Percentiles rank a stretch among this genome's conserved stretches.
Conservation (phyloP, 148 eudicot genomes). For the Vaccinium vitisidaea region DNA sequence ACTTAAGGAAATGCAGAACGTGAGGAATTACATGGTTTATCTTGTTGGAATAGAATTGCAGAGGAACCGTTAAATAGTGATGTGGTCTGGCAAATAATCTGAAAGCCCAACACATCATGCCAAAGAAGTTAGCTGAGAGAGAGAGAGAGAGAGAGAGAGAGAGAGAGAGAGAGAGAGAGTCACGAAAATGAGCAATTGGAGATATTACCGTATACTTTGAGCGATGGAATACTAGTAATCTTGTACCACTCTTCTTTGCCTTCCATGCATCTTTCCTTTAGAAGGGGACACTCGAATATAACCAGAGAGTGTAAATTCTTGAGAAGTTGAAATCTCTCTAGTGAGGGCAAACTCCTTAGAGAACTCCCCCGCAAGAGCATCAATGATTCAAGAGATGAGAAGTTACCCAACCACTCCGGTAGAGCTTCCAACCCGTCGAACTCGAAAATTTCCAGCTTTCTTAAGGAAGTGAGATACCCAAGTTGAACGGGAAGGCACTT, state of each 20-base stretch:
- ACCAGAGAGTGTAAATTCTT: neutral
- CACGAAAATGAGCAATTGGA: no score
- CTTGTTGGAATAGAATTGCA: neutral
- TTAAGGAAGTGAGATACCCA: neutral
- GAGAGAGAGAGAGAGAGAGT: no score
- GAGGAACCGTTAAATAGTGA: neutral
- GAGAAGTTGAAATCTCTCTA: neutral
- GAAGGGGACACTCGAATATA: neutral
- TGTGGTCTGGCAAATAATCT: neutral
- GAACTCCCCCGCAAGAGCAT: accelerated
- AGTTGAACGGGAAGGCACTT: neutral
- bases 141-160: no score
- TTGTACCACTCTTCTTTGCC: no score
- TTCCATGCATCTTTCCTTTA: no score
- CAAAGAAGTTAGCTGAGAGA: neutral
- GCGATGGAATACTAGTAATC: no score
- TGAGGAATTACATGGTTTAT: neutral
- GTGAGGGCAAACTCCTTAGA: neutral
- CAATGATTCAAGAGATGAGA: neutral
- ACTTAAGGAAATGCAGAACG: neutral
- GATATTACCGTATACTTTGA: no score
- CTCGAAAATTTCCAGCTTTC: neutral
- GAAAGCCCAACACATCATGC: neutral
- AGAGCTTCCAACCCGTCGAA: neutral
- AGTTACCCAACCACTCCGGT: neutral